Base-by-base conservation (phyloP, 192 early-diverging fungal genomes). In the Funneliformis geosporum region DNA sequence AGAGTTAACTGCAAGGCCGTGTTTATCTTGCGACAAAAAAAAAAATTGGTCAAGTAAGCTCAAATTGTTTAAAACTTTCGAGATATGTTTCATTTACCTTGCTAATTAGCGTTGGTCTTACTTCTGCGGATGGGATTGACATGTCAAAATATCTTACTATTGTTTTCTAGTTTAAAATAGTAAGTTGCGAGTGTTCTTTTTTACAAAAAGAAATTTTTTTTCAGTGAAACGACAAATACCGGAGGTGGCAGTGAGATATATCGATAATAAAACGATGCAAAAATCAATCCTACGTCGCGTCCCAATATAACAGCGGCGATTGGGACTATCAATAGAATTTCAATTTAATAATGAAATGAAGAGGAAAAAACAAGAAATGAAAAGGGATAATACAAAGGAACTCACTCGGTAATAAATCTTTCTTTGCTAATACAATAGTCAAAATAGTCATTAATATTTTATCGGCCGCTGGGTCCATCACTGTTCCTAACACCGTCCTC, bases 381-480 rank as follows among this genome's bases (percentile, higher is more conserved):
- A 64, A 47, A 44, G 61, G 39, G n/a, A 60, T 71, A 68, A 43
- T n/a, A 43, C 4, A 25, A 25, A 61, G 18, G 33, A 6, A 84
- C 83, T 76, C 81, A 93, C 92, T 78, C 10, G 96, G 96, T 60
- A 99, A 78, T 62, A 96, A 79, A 16, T 87, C 88, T 18, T 90
- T 87, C 81, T 89, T 90, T 8, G 88, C 89, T 47, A 98, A 82
- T 16, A 94, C 91, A 18, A 97, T 83, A 16, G 94, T 95, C 76
- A 99, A 77, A 21, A 93, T 90, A 0, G 96, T 97, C 95, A 97
- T 97, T 21, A 97, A 81, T 5, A 92, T 88, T 82, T 97, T 99
- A 85, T 99, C 97, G 21, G 96, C 96, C 11, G 92, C 92, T 6
- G 97, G 97, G 83, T 99, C 96, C 46, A 97, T 88, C 33, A 96